Base-by-base conservation (phyloP, 495 filamentous ascomycete species). In the Aspergillus leporis region DNA sequence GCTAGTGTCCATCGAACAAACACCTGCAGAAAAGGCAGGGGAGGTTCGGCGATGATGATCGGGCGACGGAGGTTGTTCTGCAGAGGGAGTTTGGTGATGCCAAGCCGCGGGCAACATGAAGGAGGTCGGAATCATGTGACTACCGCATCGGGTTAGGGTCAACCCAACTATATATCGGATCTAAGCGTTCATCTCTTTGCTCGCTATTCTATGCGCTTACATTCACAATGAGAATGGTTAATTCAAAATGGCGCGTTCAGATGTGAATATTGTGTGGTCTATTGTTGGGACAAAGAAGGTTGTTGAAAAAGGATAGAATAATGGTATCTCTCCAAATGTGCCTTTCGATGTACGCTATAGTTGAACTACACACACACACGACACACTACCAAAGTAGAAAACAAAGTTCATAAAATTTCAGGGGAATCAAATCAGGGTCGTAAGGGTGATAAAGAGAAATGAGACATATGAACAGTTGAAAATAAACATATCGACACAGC, bases 71-170 rank as follows among this genome's bases (percentile, higher is more conserved):
- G 60, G 62, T 64, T 59, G 65, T 59, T 58, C 65, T 69, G 61
- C 58, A 66, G 67, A 69, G 69, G 65, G 69, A 70, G 67, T 71
- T 74, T 59, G 64, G 70, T 70, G 71, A 75, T 71, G 72, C 74
- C 72, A 76, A 75, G 75, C 69, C 72, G 63, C 63, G 63, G 70
- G 61, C 68, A 70, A 66, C 69, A 66, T 70, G 67, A 70, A 61
- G 65, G 66, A 68, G 62, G 32, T 47, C 28, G 47, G 16, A 50
- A 61, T 76, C 74, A 78, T 61, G 60, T 76, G 75, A 75, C 47
- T 14, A n/a, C 38, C 16, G 38, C 38, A 16, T 41, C 14, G 38
- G 38, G 38, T 2, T 41, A 16, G 14, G 16, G 38, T 3, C 38
- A n/a, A 14, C 5, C 34, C 13, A 2, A 36, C 34, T 28, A 28